Percentiles rank a stretch among this genome's conserved stretches.
Evolutionary conservation across 2,329 filamentous ascomycete species (phyloP).

Genomic region (Phyllosticta citribraziliensis): DNA sequence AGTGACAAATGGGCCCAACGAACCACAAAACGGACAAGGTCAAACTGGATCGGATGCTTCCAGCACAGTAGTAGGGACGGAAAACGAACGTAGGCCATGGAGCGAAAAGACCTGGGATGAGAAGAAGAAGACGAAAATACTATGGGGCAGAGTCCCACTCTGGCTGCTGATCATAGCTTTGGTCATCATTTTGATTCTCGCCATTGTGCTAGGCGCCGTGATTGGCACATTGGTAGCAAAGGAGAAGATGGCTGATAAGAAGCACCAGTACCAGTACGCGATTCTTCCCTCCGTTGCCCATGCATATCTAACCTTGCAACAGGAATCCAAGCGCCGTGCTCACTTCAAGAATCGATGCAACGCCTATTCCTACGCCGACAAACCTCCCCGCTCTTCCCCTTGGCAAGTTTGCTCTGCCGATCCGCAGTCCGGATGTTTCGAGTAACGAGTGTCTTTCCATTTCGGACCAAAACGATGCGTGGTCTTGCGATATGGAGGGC

Average conservation of each 20-base stretch:
- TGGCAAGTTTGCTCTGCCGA: slow-evolving; percentile 40
- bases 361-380: slow-evolving; percentile 38
- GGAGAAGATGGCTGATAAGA: slow-evolving; percentile 22
- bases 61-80: neutral
- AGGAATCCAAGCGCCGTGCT: neutral
- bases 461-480: slow-evolving; percentile 36
- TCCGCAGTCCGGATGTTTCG: slow-evolving; percentile 35
- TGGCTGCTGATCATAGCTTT: slow-evolving; percentile 40
- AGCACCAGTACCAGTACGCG: slow-evolving; percentile 8
- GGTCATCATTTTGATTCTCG: slow-evolving; percentile 36
- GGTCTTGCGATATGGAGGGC: slow-evolving; percentile 35
- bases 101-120: slow-evolving; percentile 17
- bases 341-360: slow-evolving; percentile 31
- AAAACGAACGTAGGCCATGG: slow-evolving; percentile 22
- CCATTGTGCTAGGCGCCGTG: slow-evolving; percentile 42
- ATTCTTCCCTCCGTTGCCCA: neutral
- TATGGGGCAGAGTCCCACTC: slow-evolving; percentile 41
- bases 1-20: neutral
- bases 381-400: slow-evolving; percentile 39
- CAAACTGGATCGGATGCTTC: neutral
- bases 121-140: slow-evolving; percentile 34
- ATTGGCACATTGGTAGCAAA: slow-evolving; percentile 45
- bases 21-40: neutral
- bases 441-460: slow-evolving; percentile 41
- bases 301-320: neutral